Evolutionary conservation across 176 grass and related monocot genomes (phyloP).

Genomic region (Oryza longistaminata): DNA sequence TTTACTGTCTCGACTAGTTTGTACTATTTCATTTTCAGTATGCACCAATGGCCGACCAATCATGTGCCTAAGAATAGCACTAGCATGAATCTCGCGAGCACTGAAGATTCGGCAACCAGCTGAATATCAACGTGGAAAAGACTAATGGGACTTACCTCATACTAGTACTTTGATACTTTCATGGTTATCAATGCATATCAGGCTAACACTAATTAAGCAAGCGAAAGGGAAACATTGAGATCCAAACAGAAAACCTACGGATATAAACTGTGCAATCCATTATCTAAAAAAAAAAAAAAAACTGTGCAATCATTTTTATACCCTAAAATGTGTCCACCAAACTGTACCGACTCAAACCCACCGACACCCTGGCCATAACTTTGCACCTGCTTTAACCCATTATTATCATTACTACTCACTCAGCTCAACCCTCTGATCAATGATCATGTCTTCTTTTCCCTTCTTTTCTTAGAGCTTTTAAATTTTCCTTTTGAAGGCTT

Average conservation of each 20-base stretch:
- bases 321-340: neutral
- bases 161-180: neutral
- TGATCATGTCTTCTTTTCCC: neutral
- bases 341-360: slow-evolving; percentile 24
- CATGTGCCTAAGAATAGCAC: neutral
- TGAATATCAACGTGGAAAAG: neutral
- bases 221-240: neutral
- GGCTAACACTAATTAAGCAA: neutral
- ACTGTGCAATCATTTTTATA: neutral
- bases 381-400: slow-evolving; percentile 3
- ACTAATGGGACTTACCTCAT: neutral
- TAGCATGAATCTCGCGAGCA: neutral
- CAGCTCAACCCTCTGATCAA: neutral
- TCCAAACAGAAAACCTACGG: neutral
- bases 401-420: slow-evolving; percentile 16
- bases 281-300: no score
- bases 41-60: neutral
- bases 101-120: neutral
- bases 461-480: neutral
- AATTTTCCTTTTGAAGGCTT: neutral
- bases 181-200: neutral
- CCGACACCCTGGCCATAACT: slow-evolving; percentile 33
- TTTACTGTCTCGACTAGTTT: neutral
- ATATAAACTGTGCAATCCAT: neutral
- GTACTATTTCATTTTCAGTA: neutral